phyloP scores from a whole-genome alignment of 2,329 filamentous ascomycete species.

The Mollisia scopiformis region DNA sequence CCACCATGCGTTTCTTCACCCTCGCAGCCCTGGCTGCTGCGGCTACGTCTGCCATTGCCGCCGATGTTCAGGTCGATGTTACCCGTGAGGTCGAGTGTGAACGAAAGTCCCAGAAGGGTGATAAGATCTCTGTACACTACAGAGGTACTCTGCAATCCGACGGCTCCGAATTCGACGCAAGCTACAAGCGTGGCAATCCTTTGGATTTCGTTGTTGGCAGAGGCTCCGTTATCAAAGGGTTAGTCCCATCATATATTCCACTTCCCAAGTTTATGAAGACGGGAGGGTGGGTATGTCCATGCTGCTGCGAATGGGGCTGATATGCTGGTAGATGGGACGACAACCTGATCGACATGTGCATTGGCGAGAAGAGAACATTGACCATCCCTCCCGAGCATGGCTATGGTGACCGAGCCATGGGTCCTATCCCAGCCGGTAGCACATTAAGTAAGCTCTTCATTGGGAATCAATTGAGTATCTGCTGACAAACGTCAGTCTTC shows the following conservation, averaged over 20 bases:
- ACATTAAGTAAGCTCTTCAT: conserved; percentile 65
- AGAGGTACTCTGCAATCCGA: conserved; percentile 74
- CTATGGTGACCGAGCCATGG: conserved; percentile 76
- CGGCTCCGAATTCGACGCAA: conserved; percentile 83
- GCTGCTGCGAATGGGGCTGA: conserved; percentile 1
- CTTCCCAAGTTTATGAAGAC: background rate
- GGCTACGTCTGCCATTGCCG: conserved; percentile 32
- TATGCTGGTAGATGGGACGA: conserved; percentile 73
- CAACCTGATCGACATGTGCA: conserved; percentile 90
- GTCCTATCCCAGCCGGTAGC: conserved; percentile 81
- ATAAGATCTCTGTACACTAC: conserved; percentile 87
- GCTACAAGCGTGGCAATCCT: conserved; percentile 76
- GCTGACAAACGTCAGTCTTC: conserved; percentile 63
- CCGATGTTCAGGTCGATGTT: conserved; percentile 73
- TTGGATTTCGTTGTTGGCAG: conserved; percentile 79
- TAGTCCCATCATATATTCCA: conserved; percentile 44
- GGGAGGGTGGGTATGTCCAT: background rate
- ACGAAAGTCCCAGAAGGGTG: conserved; percentile 75
- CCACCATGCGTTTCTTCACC: conserved; percentile 37
- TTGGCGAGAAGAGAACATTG: conserved; percentile 87
- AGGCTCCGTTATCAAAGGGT: conserved; percentile 87
- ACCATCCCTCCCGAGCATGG: conserved; percentile 87
- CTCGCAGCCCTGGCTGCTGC: conserved; percentile 33
- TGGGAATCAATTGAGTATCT: conserved; percentile 5
- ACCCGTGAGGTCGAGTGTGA: conserved; percentile 76